These are phyloP conservation scores for Phytophthora fragariae DNA, from an alignment of 352 stramenopile genomes.

Conservation along the genomic window DNA sequence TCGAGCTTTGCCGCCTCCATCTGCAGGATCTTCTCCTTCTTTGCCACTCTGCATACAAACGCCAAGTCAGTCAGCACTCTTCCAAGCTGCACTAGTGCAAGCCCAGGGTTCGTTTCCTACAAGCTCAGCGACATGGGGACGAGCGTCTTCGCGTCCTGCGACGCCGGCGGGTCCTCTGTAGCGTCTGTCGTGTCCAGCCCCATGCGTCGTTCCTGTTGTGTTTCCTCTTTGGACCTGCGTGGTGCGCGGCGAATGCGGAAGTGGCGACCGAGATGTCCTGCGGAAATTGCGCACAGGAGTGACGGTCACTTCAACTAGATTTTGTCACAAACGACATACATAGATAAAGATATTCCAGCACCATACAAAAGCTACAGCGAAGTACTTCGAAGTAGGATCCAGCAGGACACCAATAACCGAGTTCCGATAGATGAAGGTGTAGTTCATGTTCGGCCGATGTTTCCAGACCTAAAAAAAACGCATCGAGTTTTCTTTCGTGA, in stretches of 20 bases:
- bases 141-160: constrained; percentile 35
- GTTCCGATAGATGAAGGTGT: no score
- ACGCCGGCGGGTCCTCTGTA: constrained; percentile 6
- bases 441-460: no score
- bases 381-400: no score
- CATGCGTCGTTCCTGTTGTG: constrained; percentile 7
- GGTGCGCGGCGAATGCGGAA: constrained; percentile 31
- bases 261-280: neutral
- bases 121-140: constrained; percentile 44
- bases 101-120: constrained; percentile 9
- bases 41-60: constrained; percentile 40
- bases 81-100: neutral
- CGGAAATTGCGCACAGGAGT: constrained; percentile 2
- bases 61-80: neutral
- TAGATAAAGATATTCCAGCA: neutral
- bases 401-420: no score
- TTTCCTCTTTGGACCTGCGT: constrained; percentile 2
- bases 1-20: constrained; percentile 45
- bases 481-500: no score
- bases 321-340: neutral
- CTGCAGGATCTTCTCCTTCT: constrained; percentile 55
- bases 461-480: no score
- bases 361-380: no score
- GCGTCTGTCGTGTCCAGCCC: neutral
- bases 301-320: constrained; percentile 1